Conservation (phyloP, 2,329 filamentous ascomycete species). For the Penicillium sp. region DNA sequence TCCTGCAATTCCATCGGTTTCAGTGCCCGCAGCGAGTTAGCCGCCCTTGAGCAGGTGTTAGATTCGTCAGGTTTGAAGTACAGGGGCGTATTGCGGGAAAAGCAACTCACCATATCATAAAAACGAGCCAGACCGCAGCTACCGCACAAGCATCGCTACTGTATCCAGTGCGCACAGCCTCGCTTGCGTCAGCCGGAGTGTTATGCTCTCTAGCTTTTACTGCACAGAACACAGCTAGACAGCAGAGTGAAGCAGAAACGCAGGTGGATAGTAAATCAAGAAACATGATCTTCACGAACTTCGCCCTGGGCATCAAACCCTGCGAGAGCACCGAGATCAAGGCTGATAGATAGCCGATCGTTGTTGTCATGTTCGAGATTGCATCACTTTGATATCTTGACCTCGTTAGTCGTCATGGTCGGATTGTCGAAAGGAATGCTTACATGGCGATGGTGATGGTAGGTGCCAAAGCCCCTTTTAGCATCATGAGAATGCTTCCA, state of each 20-base stretch:
- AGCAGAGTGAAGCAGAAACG: conserved; percentile 58
- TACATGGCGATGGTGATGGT: conserved; percentile 59
- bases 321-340: conserved; percentile 66
- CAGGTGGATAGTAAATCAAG: conserved; percentile 60
- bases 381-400: conserved; percentile 53
- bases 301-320: conserved; percentile 67
- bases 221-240: conserved; percentile 67
- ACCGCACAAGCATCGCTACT: conserved; percentile 71
- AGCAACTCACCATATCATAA: conserved; percentile 58
- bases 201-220: conserved; percentile 66
- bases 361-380: conserved; percentile 47
- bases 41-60: conserved; percentile 35
- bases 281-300: conserved; percentile 68
- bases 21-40: conserved; percentile 65
- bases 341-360: conserved; percentile 60
- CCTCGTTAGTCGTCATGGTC: neutral
- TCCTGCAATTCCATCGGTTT: conserved; percentile 63
- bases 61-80: neutral
- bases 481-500: conserved; percentile 30
- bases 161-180: conserved; percentile 48
- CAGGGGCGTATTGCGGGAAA: too few species aligned
- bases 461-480: conserved; percentile 59
- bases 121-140: conserved; percentile 68
- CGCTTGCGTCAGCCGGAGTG: conserved; percentile 33
- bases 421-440: conserved; percentile 38